phyloP scores from a whole-genome alignment of 2,329 filamentous ascomycete genomes.

The Xylariaceae sp. region DNA sequence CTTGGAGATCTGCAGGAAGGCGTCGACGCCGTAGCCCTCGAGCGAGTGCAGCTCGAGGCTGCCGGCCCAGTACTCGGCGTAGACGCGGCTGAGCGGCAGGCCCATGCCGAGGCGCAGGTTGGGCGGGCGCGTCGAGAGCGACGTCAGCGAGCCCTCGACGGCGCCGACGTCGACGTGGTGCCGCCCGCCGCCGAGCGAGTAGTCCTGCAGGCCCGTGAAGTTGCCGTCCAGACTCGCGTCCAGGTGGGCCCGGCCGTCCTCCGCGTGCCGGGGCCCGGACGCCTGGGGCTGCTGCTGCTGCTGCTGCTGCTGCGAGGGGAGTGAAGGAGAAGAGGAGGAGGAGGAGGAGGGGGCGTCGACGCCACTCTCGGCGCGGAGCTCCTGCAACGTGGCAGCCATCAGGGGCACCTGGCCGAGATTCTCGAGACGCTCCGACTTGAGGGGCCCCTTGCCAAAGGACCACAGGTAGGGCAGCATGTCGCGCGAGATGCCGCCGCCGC shows the following conservation, averaged over 20 bases:
- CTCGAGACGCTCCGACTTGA: slow-evolving; percentile 66
- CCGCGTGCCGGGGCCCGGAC: no score
- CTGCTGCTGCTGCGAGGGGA: no score
- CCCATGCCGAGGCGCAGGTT: slow-evolving; percentile 88
- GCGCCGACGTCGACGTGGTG: slow-evolving; percentile 1
- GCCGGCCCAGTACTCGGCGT: slow-evolving; percentile 97
- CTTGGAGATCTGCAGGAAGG: slow-evolving; percentile 92
- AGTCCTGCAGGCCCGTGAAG: slow-evolving; percentile 16
- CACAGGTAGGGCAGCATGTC: slow-evolving; percentile 85
- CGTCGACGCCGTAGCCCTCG: slow-evolving; percentile 93
- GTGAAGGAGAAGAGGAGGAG: no score
- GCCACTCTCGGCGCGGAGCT: slow-evolving; percentile 61
- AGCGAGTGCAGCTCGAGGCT: slow-evolving; percentile 84
- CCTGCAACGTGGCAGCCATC: slow-evolving; percentile 89
- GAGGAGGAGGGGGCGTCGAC: no score
- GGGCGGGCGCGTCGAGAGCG: slow-evolving; percentile 74
- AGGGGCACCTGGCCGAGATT: slow-evolving; percentile 83
- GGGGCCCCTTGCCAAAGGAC: slow-evolving; percentile 93
- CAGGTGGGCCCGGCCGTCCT: no score
- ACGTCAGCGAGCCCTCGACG: slow-evolving; percentile 62
- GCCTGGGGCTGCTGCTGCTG: no score
- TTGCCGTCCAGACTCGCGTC: slow-evolving; percentile 21
- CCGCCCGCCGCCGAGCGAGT: slow-evolving; percentile 1
- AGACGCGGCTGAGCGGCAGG: slow-evolving; percentile 84
- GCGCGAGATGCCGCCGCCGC: slow-evolving; percentile 82